Percentiles rank a stretch among this genome's conserved stretches.
These are phyloP conservation scores for Diversispora epigaea DNA, from an alignment of 192 early-diverging fungal genomes.

Conservation along the genomic window DNA sequence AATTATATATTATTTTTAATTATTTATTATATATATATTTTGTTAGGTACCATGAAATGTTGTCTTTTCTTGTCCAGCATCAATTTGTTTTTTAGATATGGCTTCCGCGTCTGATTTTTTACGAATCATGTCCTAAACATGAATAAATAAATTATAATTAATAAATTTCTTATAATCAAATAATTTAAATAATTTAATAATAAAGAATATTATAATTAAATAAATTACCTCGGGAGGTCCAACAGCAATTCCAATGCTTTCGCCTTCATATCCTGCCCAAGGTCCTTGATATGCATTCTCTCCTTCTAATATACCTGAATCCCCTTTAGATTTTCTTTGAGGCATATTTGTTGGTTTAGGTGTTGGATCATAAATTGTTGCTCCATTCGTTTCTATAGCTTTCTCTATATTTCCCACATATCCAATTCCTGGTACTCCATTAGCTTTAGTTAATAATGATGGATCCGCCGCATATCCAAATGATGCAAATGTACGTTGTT, in stretches of 20 bases:
- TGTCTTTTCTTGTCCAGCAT: constrained; percentile 69
- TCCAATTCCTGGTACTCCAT: constrained; percentile 52
- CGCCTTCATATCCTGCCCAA: constrained; percentile 92
- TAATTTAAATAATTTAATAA: not conserved
- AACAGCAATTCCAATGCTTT: constrained; percentile 59
- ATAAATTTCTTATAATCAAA: not conserved
- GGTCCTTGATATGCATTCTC: constrained; percentile 82
- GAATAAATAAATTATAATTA: not conserved
- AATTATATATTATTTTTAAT: not conserved
- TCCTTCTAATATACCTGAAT: constrained; percentile 71
- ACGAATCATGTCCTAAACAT: constrained; percentile 43
- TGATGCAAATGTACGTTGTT: constrained; percentile 82
- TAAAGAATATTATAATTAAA: constrained; percentile 38
- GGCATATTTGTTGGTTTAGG: constrained; percentile 36
- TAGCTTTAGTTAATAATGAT: constrained; percentile 41
- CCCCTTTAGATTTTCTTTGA: constrained; percentile 73
- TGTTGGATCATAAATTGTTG: constrained; percentile 48
- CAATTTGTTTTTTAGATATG: constrained; percentile 38
- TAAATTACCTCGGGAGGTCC: constrained; percentile 59
- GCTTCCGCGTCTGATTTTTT: constrained; percentile 31
- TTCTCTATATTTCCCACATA: constrained; percentile 64
- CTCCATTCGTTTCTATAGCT: constrained; percentile 54
- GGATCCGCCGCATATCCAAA: constrained; percentile 86
- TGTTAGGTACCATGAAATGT: constrained; percentile 72
- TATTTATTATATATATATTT: not conserved